Evolutionary conservation across 331 rosid species (phyloP).

Genomic region (Saraca asoca): DNA sequence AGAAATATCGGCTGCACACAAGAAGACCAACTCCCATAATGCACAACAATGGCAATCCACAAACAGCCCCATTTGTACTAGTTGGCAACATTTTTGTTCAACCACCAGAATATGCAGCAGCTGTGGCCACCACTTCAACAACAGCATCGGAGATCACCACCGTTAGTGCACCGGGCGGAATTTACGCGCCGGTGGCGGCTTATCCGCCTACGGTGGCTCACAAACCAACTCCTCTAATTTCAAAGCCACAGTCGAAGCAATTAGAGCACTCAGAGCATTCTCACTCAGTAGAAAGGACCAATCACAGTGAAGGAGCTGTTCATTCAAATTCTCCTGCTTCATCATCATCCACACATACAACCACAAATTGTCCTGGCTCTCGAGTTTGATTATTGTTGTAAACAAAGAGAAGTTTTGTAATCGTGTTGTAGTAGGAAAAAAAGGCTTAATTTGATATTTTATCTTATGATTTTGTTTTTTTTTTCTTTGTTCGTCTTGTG

Average conservation of each 20-base stretch:
- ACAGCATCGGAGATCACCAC: constrained; percentile 39
- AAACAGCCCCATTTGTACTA: constrained; percentile 63
- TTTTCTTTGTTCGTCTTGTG: constrained; percentile 28
- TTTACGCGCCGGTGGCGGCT: constrained; percentile 69
- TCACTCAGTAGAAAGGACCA: constrained; percentile 53
- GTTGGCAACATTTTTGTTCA: constrained; percentile 84
- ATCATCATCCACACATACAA: constrained; percentile 69
- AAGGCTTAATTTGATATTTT: not conserved
- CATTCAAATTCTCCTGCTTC: constrained; percentile 77
- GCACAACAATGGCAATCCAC: constrained; percentile 47
- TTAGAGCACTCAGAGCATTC: constrained; percentile 38
- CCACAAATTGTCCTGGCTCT: constrained; percentile 49
- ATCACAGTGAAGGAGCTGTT: constrained; percentile 57
- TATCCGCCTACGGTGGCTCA: constrained; percentile 41
- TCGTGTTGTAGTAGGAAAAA: constrained; percentile 18
- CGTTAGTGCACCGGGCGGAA: constrained; percentile 36
- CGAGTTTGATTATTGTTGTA: constrained; percentile 36
- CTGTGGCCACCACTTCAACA: no score
- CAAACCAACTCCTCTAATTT: constrained; percentile 28
- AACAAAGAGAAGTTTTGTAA: constrained; percentile 50
- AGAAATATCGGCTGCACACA: constrained; percentile 85
- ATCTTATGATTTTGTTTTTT: constrained; percentile 15
- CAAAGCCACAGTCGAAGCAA: constrained; percentile 38
- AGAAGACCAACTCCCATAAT: constrained; percentile 62
- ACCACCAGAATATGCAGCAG: constrained; percentile 37